A percentile compares a stretch with the other conserved stretches of the same genome.
Evolutionary conservation across 1,284 basidiomycete genomes (phyloP).

Genomic region (Inonotus obliquus): DNA sequence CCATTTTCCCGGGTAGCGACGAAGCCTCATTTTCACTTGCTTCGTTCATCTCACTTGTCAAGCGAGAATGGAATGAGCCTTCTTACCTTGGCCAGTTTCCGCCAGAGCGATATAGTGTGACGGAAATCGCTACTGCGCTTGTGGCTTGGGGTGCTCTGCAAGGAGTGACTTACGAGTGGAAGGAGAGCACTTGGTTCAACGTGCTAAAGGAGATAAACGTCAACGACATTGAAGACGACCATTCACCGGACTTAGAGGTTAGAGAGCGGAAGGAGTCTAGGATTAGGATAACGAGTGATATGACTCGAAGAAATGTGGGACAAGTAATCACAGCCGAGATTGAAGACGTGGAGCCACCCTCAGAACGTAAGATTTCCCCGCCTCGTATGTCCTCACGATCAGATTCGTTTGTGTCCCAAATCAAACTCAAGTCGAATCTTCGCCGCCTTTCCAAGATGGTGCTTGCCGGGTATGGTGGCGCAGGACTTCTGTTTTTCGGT

Average conservation of each 20-base stretch:
- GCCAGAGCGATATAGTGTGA: slow-evolving; percentile 54
- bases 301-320: slow-evolving; percentile 55
- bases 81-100: slow-evolving; percentile 49
- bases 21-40: slow-evolving; percentile 75
- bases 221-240: slow-evolving; percentile 36
- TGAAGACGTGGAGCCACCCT: slow-evolving; percentile 39
- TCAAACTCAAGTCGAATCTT: slow-evolving; percentile 60
- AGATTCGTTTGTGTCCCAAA: slow-evolving; percentile 33
- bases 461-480: slow-evolving; percentile 74
- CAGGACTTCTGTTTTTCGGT: slow-evolving; percentile 74
- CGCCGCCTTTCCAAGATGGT: slow-evolving; percentile 75
- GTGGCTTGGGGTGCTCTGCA: slow-evolving; percentile 75
- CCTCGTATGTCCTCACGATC: not conserved
- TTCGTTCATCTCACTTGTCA: slow-evolving; percentile 71
- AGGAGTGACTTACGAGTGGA: slow-evolving; percentile 72
- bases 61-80: slow-evolving; percentile 63
- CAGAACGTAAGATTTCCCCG: not conserved
- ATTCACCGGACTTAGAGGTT: slow-evolving; percentile 16
- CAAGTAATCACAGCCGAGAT: slow-evolving; percentile 73
- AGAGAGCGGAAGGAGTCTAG: slow-evolving; percentile 44
- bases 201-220: slow-evolving; percentile 63
- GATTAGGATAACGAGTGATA: slow-evolving; percentile 64
- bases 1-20: slow-evolving; percentile 68
- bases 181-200: slow-evolving; percentile 63
- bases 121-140: slow-evolving; percentile 60